Conservation (phyloP, 805 yeast genomes). For the Pichia heedii region DNA sequence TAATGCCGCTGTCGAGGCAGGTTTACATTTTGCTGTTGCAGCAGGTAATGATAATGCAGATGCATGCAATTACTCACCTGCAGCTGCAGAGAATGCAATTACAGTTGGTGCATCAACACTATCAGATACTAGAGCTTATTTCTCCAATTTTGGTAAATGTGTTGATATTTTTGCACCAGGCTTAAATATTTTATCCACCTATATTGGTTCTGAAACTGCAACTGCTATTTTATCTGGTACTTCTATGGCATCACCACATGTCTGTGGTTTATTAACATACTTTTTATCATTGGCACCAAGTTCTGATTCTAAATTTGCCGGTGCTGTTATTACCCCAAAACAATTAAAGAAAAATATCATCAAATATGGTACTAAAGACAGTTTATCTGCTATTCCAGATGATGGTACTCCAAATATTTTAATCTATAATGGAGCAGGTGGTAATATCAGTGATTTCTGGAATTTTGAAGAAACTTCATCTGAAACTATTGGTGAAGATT, state of each 20-base stretch:
- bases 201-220: conserved; percentile 66
- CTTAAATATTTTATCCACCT: conserved; percentile 74
- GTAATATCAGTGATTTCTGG: conserved; percentile 62
- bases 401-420: conserved; percentile 65
- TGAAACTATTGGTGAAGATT: conserved; percentile 10
- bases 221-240: conserved; percentile 89
- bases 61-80: conserved; percentile 90
- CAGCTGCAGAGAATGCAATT: conserved; percentile 72
- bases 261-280: conserved; percentile 85
- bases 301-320: conserved; percentile 52
- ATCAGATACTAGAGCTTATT: conserved; percentile 84
- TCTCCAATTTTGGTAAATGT: conserved; percentile 92
- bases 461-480: conserved; percentile 8
- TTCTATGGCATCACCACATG: conserved; percentile 97
- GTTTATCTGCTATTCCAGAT: conserved; percentile 52
- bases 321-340: conserved; percentile 54
- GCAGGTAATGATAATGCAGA: conserved; percentile 94
- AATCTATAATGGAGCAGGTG: conserved; percentile 78
- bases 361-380: conserved; percentile 54
- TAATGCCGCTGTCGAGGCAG: conserved; percentile 81
- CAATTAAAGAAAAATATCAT: conserved; percentile 71
- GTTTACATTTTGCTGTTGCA: conserved; percentile 89
- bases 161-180: conserved; percentile 98
- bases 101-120: conserved; percentile 94
- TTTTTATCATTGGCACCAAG: conserved; percentile 81